Percentiles rank a stretch among this genome's conserved stretches.
phyloP scores from a whole-genome alignment of 345 rosid genomes.

The Geranium rotundifolium region DNA sequence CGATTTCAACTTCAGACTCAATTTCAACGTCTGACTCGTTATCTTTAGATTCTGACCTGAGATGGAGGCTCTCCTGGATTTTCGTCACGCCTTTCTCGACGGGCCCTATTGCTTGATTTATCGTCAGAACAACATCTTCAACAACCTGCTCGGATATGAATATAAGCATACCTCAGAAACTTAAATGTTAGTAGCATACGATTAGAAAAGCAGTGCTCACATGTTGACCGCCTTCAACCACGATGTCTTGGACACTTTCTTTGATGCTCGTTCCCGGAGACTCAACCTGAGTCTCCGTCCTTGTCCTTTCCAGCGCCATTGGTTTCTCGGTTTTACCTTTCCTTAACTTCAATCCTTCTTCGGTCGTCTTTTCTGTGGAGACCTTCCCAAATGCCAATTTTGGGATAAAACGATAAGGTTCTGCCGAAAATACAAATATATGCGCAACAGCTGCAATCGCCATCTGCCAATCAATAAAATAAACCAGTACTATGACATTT shows the following conservation, averaged over 20 bases:
- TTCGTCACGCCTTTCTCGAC: constrained; percentile 70
- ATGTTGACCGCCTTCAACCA: constrained; percentile 62
- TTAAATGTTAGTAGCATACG: background rate
- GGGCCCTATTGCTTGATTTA: constrained; percentile 84
- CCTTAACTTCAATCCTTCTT: constrained; percentile 28
- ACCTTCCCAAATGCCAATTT: constrained; percentile 23
- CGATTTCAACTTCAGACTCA: constrained; percentile 18
- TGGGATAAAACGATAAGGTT: constrained; percentile 41
- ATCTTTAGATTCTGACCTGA: constrained; percentile 17
- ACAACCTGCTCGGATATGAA: constrained; percentile 33
- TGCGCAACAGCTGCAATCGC: constrained; percentile 79
- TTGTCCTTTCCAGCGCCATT: constrained; percentile 29
- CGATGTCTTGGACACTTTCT: constrained; percentile 81
- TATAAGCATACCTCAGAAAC: too few relatives aligned
- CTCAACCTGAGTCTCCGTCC: constrained; percentile 38
- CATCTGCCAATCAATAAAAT: constrained; percentile 37
- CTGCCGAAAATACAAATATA: constrained; percentile 55
- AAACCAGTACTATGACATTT: too few relatives aligned
- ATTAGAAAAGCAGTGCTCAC: constrained; percentile 18
- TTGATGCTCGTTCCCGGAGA: constrained; percentile 68
- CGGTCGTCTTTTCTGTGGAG: constrained; percentile 30
- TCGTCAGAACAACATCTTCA: constrained; percentile 68
- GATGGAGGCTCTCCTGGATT: constrained; percentile 58
- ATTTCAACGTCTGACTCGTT: constrained; percentile 23
- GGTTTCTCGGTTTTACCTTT: constrained; percentile 19